These are phyloP conservation scores for Blepharisma japonicum DNA, from an alignment of 73 alveolate species.

Conservation along the genomic window DNA sequence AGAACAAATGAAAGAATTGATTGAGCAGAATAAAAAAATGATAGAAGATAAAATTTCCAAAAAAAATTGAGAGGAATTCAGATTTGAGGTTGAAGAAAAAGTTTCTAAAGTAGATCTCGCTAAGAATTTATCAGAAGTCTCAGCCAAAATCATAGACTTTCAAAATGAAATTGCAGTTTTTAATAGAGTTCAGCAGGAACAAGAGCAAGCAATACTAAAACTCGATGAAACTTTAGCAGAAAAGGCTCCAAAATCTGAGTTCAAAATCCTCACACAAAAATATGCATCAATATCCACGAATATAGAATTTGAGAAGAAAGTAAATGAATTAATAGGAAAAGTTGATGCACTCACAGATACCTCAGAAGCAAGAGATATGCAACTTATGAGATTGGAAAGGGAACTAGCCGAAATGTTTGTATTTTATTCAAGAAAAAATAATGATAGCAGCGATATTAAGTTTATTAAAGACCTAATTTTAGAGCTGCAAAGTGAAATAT, in stretches of 20 bases:
- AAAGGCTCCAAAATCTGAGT: background rate
- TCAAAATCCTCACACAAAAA: too few species aligned
- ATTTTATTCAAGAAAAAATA: background rate
- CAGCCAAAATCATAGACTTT: background rate
- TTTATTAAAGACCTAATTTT: slow-evolving; percentile 15
- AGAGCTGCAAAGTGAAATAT: background rate
- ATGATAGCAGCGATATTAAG: background rate
- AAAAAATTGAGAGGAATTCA: background rate
- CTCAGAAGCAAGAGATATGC: too few species aligned
- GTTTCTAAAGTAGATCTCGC: background rate
- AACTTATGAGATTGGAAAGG: background rate
- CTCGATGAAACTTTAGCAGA: slow-evolving; percentile 6
- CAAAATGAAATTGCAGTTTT: background rate
- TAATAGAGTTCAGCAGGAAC: slow-evolving; percentile 4
- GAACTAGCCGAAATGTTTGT: background rate
- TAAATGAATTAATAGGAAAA: too few species aligned
- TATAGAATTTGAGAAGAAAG: too few species aligned
- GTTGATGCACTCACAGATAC: too few species aligned
- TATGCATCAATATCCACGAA: too few species aligned
- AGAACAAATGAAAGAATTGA: too few species aligned
- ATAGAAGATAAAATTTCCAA: background rate
- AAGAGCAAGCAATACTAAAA: slow-evolving; percentile 14
- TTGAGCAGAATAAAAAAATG: too few species aligned
- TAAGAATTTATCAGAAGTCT: background rate
- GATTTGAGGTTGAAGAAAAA: background rate